Base-by-base conservation (phyloP, 331 rosid species). In the Pyracantha coccinea region DNA sequence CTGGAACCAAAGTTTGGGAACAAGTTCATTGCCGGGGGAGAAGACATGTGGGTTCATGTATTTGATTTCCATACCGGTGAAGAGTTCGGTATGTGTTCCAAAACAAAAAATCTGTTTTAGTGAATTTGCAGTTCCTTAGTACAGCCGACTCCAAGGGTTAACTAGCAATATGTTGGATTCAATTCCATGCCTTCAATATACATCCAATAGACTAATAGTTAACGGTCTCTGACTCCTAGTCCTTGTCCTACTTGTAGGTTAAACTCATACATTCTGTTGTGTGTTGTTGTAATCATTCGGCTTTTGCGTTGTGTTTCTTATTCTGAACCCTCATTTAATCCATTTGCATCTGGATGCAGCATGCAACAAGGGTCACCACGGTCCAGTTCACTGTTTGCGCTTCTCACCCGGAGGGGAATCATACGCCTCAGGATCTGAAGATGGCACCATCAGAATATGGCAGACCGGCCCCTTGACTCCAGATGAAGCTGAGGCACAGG, bases 371-470 rank as follows among this genome's bases (percentile, higher is more conserved):
- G 98, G 98, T 69, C 98, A 93, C 82, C 98, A 93, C 54, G 98
- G 98, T 74, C 98, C 98, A 12, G 97, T 93, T 7, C 98, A 93
- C 80, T 93, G 97, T 38, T 86, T 93, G 75, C 93, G 97, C 25
- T 93, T 91, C 80, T 88, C 98, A 0, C 98, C 98, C 0, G 98
- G 96, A 38, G 98, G 98, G 73, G 98, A 93, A 84, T 93, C 98
- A 15, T 93, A 93, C 73, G 97, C 98, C 66, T 93, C 98, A 15
- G 98, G 98, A 75, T 93, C 98, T 2, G 98, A 93, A 81, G 97
- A 93, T 68, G 98, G 98, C 79, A 93, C 98, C 68, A 88, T 93
- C 67, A 89, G 98, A 85, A 93, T 93, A 82, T 93, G 98, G 98
- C 97, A 91, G 84, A 88, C 97, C 10, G 93, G 96, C 53, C 96